phyloP scores from a whole-genome alignment of 1,139 yeast genomes.

The Geotrichum aggregatum region DNA sequence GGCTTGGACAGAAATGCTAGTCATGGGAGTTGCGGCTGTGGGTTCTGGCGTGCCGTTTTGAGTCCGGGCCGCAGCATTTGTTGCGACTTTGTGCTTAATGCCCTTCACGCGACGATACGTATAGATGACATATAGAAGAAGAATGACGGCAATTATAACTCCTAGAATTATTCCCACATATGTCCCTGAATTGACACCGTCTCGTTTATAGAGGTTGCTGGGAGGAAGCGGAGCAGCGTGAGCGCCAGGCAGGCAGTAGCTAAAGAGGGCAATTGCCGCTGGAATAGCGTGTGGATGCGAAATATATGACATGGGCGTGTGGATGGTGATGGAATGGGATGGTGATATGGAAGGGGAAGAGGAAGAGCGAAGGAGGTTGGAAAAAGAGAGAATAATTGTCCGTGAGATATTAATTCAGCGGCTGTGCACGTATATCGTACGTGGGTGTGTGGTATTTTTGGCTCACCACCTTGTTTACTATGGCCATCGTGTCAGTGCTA shows the following conservation, averaged over 20 bases:
- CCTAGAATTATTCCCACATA: constrained; percentile 10
- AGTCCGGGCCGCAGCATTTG: background rate
- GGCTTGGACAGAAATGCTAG: constrained; percentile 1
- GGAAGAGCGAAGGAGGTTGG: background rate
- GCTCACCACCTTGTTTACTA: too few relatives aligned
- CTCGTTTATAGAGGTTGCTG: background rate
- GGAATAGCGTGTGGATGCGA: background rate
- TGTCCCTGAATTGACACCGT: background rate
- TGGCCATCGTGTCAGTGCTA: too few relatives aligned
- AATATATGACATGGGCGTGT: background rate
- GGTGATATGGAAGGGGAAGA: too few relatives aligned
- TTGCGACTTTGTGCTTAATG: constrained; percentile 1
- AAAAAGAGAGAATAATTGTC: too few relatives aligned
- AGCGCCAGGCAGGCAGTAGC: background rate
- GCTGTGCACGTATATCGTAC: too few relatives aligned
- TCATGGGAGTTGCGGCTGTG: background rate
- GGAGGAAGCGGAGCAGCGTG: background rate
- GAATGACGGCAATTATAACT: background rate
- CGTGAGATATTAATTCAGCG: too few relatives aligned
- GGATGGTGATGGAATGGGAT: too few relatives aligned
- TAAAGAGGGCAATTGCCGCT: background rate
- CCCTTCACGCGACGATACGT: constrained; percentile 4
- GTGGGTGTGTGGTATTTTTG: too few relatives aligned
- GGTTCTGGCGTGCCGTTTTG: background rate
- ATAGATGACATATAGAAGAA: background rate